Evolutionary conservation across 495 filamentous ascomycete species (phyloP).

Genomic region (Penicillium desertorum): DNA sequence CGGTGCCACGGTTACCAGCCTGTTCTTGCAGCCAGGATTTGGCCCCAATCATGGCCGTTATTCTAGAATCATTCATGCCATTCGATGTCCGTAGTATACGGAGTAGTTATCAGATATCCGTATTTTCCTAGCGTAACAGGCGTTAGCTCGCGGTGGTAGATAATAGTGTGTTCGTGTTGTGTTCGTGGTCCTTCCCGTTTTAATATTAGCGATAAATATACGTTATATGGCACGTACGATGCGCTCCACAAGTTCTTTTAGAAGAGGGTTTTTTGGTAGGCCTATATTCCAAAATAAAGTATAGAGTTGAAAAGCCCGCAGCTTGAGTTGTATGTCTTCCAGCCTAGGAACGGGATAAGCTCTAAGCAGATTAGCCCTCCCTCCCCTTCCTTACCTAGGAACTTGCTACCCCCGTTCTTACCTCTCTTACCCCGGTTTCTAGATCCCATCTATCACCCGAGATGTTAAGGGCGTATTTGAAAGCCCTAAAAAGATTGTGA

Average conservation of each 20-base stretch:
- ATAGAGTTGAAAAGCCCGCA: no score
- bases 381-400: no score
- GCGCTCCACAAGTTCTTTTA: slow-evolving; percentile 11
- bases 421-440: neutral
- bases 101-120: neutral
- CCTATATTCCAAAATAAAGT: neutral
- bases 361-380: neutral
- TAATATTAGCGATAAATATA: slow-evolving; percentile 21
- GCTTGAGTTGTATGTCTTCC: no score
- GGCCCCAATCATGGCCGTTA: neutral
- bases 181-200: slow-evolving; percentile 12
- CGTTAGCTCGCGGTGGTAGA: slow-evolving; percentile 14
- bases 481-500: no score
- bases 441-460: no score
- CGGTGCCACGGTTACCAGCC: no score
- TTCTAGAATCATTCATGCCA: neutral
- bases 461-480: neutral
- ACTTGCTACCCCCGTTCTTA: neutral
- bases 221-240: slow-evolving; percentile 19
- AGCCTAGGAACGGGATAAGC: neutral
- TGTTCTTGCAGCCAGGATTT: neutral
- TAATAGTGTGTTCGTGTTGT: slow-evolving; percentile 16
- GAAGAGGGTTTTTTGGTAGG: neutral
- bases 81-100: neutral
- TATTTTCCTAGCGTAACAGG: slow-evolving; percentile 21